phyloP scores from a whole-genome alignment of 164 flowering plant species.

The Nymphaea thermarum region DNA sequence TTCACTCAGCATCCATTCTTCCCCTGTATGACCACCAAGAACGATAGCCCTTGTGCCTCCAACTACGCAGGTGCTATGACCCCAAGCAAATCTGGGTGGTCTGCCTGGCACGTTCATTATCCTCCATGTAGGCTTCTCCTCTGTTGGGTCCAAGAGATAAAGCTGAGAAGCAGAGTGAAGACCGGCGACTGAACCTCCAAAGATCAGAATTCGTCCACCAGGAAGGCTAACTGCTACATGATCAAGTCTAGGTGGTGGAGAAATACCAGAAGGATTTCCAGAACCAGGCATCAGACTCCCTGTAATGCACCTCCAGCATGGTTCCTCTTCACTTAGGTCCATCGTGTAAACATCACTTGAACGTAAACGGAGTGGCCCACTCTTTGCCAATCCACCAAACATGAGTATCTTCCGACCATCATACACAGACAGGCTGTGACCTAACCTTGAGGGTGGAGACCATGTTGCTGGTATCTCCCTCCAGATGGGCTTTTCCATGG shows the following conservation, averaged over 20 bases:
- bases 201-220: slow-evolving; percentile 78
- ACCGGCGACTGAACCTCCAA: slow-evolving; percentile 95
- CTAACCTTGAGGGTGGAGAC: slow-evolving; percentile 86
- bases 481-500: slow-evolving; percentile 86
- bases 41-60: slow-evolving; percentile 90
- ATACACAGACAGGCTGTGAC: slow-evolving; percentile 79
- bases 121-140: slow-evolving; percentile 95
- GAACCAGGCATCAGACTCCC: slow-evolving; percentile 93
- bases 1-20: slow-evolving; percentile 91
- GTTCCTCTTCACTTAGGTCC: slow-evolving; percentile 81
- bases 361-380: slow-evolving; percentile 77
- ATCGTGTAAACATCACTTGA: slow-evolving; percentile 87
- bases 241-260: slow-evolving; percentile 90
- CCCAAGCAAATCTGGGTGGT: slow-evolving; percentile 92
- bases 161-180: slow-evolving; percentile 91
- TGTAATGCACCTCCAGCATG: slow-evolving; percentile 84
- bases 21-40: slow-evolving; percentile 90
- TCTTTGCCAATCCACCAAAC: slow-evolving; percentile 94
- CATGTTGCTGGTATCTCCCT: slow-evolving; percentile 82
- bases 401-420: slow-evolving; percentile 81
- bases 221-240: slow-evolving; percentile 92
- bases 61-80: slow-evolving; percentile 87
- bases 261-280: slow-evolving; percentile 74
- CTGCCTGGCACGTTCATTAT: slow-evolving; percentile 75
- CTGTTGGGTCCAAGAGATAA: slow-evolving; percentile 75